Base-by-base conservation (phyloP, 495 filamentous ascomycete species). In the Aspergillus sclerotiicarbonarius region DNA sequence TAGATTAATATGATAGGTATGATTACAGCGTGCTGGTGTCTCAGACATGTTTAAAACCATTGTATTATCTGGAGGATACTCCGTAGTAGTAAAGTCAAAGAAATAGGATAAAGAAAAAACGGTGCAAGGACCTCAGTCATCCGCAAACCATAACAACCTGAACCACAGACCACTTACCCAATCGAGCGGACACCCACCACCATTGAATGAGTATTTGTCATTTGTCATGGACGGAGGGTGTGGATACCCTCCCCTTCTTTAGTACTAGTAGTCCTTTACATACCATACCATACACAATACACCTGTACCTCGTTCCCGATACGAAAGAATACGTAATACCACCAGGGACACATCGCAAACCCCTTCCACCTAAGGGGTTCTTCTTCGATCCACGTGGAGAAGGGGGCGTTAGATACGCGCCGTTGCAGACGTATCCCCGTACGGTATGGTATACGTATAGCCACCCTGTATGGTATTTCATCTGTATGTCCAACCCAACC, bases 321-420 rank as follows among this genome's bases (percentile, higher is more conserved):
- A 25, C 25, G 25, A 25, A 25, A 25, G 25, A 25, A 25, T 25
- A 2, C 25, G 25, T 25, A 25, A 25, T 25, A 25, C 25, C 2
- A 25, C 25, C 33, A 19, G 51, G 56, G 46, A 33, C 61, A 48
- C 54, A 63, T 56, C 61, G 57, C 61, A 63, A 63, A 63, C 61
- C 54, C 48, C 51, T 57, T 53, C 16, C 18, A 49, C 32, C 49
- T 12, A 57, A 57, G 51, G 49, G 37, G 61, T 63, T 63, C 61
- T 60, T 60, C 46, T 45, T 8, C 20, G 41, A 53, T 16, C 60
- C 61, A 63, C 61, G 61, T 63, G 61, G 61, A 31, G 13, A 12
- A 12, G 15, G 39, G 25, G 18, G 59, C 19, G 61, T 63, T 54
- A 63, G 50, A 63, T 63, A 63, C 61, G 31, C 54, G 50, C 61